A percentile compares a stretch with the other conserved stretches of the same genome.
These are phyloP conservation scores for Syzygium jambos DNA, from an alignment of 345 rosid species.

Conservation along the genomic window DNA sequence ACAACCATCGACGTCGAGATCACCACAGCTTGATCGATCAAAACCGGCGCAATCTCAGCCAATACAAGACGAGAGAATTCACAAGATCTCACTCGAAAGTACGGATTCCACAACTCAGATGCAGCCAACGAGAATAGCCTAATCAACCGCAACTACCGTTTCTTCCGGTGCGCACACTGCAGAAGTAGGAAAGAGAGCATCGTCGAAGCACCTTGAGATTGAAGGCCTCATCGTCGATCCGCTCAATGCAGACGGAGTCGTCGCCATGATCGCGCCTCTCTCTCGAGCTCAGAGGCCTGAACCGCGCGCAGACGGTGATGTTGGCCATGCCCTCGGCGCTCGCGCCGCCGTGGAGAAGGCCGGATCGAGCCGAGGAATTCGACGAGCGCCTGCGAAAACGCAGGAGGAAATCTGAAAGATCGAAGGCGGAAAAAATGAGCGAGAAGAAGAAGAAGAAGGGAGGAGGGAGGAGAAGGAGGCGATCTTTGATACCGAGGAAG, in stretches of 20 bases:
- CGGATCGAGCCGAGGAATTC: neutral
- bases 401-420: neutral
- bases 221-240: conserved; percentile 46
- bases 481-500: neutral
- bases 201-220: conserved; percentile 40
- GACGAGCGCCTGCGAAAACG: neutral
- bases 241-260: conserved; percentile 38
- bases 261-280: conserved; percentile 40
- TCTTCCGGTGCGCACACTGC: neutral
- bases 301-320: conserved; percentile 68
- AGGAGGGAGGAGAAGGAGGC: neutral
- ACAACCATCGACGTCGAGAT: neutral
- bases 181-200: neutral
- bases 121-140: neutral
- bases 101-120: accelerated
- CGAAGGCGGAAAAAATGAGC: neutral
- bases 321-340: conserved; percentile 23
- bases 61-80: too few relatives aligned
- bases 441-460: too few relatives aligned
- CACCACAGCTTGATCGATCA: neutral
- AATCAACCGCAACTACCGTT: neutral
- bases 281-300: conserved; percentile 63
- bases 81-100: neutral
- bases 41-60: neutral
- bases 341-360: neutral